Base-by-base conservation (phyloP, 768 basidiomycete species). In the Lactarius evosmus region DNA sequence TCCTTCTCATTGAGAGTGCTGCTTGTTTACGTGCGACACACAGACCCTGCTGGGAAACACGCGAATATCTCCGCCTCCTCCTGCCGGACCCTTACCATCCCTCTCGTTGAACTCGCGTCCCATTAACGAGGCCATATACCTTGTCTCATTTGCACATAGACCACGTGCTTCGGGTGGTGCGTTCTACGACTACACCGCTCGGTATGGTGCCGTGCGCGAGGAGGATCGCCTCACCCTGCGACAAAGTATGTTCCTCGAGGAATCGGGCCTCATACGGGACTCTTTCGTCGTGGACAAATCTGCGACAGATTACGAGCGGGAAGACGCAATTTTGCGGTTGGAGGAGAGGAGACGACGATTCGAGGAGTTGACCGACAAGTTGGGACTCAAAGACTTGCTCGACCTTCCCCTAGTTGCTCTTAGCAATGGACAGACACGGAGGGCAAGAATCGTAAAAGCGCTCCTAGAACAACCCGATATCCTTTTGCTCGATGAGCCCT, bases 101-200 rank as follows among this genome's bases (percentile, higher is more conserved):
- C 78, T 93, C 30, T 76, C 79, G 1, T 69, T 74, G 25, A 67
- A 75, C 5, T 55, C 25, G 60, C 73, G 27, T 60, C 71, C 22
- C 69, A 71, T 17, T 82, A 90, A 81, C 65, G 70, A 78, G 8
- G 74, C 74, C 34, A 71, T 91, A 36, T 76, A 80, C 17, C 72
- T 85, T 36, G 88, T 92, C 9, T 85, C 87, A 0, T 91, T 91
- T 66, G 80, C 85, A 0, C 85, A 89, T 65, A 80, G 85, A 19
- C 77, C 81, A 1, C 78, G 80, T 22, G 78, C 78, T 1, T 76
- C 80, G 0, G 84, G 84, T 0, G 86, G 88, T 8, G 90, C 83
- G 12, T 98, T 98, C 76, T 89, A 90, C 65, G 95, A 98, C 75
- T 97, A 89, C 71, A 90, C 93, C 0, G 93, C 95, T 3, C 85